These are phyloP conservation scores for Olyra latifolia DNA, from an alignment of 176 grass and related monocot genomes.

Conservation along the genomic window DNA sequence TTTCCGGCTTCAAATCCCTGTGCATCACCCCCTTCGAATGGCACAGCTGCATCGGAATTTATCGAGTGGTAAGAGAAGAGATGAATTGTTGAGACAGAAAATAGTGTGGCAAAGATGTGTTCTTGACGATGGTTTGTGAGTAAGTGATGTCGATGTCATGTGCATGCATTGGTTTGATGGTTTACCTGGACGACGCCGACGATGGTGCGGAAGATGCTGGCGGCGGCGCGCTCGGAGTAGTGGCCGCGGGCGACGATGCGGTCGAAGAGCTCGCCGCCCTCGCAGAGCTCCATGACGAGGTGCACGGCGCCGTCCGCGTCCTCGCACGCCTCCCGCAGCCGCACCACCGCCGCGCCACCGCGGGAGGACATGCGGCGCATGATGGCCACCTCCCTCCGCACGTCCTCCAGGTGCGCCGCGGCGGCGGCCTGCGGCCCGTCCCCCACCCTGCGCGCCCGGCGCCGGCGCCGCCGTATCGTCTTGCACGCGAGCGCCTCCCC, in stretches of 20 bases:
- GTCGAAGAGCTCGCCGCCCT: constrained; percentile 92
- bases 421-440: neutral
- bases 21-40: constrained; percentile 75
- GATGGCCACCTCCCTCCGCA: constrained; percentile 56
- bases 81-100: too few relatives aligned
- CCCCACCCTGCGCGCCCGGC: neutral
- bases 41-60: constrained; percentile 60
- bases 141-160: too few relatives aligned
- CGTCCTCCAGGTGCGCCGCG: constrained; percentile 30
- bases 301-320: constrained; percentile 61
- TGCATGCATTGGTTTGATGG: too few relatives aligned
- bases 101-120: too few relatives aligned
- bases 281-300: constrained; percentile 93
- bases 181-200: constrained; percentile 66
- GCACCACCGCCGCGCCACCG: constrained; percentile 43
- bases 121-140: too few relatives aligned
- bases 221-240: constrained; percentile 77
- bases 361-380: constrained; percentile 54
- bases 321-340: constrained; percentile 49
- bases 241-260: constrained; percentile 71
- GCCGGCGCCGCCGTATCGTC: constrained; percentile 47
- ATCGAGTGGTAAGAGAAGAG: too few relatives aligned
- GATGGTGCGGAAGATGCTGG: constrained; percentile 63
- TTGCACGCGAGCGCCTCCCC: constrained; percentile 65
- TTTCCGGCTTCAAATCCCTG: constrained; percentile 85